phyloP scores from a whole-genome alignment of 345 rosid genomes.

The Excoecaria agallocha region DNA sequence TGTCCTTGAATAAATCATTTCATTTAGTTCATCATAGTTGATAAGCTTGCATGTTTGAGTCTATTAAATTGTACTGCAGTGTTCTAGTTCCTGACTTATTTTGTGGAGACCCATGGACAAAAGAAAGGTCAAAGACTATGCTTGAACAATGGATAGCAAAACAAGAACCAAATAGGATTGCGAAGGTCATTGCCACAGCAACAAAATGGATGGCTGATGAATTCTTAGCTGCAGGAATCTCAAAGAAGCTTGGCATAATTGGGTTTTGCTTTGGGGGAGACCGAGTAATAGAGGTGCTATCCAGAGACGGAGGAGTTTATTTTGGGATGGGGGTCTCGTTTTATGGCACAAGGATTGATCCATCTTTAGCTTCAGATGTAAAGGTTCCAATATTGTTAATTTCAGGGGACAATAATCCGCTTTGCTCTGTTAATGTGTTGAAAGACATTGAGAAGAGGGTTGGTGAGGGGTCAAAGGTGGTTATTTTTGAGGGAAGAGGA shows the following conservation, averaged over 20 bases:
- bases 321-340: slow-evolving; percentile 72
- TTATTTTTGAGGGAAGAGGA: slow-evolving; percentile 65
- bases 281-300: slow-evolving; percentile 56
- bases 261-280: slow-evolving; percentile 95
- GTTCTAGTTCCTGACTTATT: slow-evolving; percentile 89
- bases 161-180: slow-evolving; percentile 53
- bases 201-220: slow-evolving; percentile 79
- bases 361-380: slow-evolving; percentile 35
- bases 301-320: slow-evolving; percentile 44
- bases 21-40: neutral
- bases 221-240: slow-evolving; percentile 68
- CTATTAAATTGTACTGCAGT: slow-evolving; percentile 36
- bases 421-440: slow-evolving; percentile 47
- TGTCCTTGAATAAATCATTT: neutral
- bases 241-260: slow-evolving; percentile 73
- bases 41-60: slow-evolving; percentile 1
- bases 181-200: slow-evolving; percentile 46
- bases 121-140: slow-evolving; percentile 39
- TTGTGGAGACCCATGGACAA: slow-evolving; percentile 77
- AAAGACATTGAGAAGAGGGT: slow-evolving; percentile 46
- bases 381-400: slow-evolving; percentile 72
- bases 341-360: slow-evolving; percentile 78
- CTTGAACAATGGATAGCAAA: slow-evolving; percentile 53
- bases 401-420: slow-evolving; percentile 71
- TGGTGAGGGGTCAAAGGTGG: slow-evolving; percentile 47